phyloP scores from a whole-genome alignment of 2,329 filamentous ascomycete species.

The Nothophaeocryptopus gaeumannii region DNA sequence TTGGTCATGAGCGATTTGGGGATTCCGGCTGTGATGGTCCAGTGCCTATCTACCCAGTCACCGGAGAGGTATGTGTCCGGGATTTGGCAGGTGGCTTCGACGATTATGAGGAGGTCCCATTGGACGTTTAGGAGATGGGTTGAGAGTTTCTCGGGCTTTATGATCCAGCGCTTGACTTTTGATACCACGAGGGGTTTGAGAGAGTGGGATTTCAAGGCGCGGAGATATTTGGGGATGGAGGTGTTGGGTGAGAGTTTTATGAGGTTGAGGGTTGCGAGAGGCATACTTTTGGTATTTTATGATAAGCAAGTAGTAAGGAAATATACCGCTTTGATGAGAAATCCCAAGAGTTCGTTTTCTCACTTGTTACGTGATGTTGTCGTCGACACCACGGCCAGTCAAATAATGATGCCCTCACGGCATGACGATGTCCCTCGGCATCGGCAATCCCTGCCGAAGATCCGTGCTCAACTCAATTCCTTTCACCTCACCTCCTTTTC shows the following conservation, averaged over 20 bases:
- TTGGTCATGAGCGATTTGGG: slow-evolving; percentile 44
- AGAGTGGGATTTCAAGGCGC: slow-evolving; percentile 35
- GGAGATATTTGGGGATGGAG: slow-evolving; percentile 41
- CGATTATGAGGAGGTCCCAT: slow-evolving; percentile 52
- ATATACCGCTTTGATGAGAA: too few relatives aligned
- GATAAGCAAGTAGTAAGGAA: too few relatives aligned
- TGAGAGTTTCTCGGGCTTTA: slow-evolving; percentile 46
- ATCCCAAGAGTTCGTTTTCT: background rate
- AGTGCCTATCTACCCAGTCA: slow-evolving; percentile 31
- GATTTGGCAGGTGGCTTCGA: slow-evolving; percentile 31
- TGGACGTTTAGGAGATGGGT: slow-evolving; percentile 41
- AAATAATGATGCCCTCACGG: background rate
- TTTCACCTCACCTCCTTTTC: too few relatives aligned
- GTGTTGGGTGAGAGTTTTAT: slow-evolving; percentile 39
- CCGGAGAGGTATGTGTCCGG: slow-evolving; percentile 22
- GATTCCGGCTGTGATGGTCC: slow-evolving; percentile 41
- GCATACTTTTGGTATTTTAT: too few relatives aligned
- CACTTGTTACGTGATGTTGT: background rate
- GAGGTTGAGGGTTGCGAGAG: slow-evolving; percentile 49
- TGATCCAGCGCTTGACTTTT: slow-evolving; percentile 50
- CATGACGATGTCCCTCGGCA: background rate
- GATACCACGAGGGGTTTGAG: slow-evolving; percentile 44
- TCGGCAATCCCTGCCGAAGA: too few relatives aligned
- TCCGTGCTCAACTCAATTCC: too few relatives aligned
- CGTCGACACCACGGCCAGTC: background rate